phyloP scores from a whole-genome alignment of 2,329 filamentous ascomycete species.

The Fusarium coicis region DNA sequence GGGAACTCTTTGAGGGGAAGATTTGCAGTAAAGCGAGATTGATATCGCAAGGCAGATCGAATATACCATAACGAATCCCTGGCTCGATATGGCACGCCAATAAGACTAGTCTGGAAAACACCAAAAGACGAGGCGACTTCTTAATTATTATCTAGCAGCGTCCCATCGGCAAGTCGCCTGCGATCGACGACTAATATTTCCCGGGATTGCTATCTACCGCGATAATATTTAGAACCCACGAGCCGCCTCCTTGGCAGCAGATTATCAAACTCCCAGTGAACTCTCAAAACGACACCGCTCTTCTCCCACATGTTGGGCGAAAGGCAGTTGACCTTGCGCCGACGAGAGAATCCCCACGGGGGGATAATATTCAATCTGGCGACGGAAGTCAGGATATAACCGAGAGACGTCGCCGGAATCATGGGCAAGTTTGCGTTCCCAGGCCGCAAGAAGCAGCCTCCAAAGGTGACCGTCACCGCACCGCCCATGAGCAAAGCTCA shows the following conservation, averaged over 20 bases:
- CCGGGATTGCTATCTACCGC: neutral
- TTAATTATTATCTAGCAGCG: constrained; percentile 4
- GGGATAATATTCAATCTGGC: constrained; percentile 24
- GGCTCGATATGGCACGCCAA: constrained; percentile 18
- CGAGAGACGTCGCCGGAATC: constrained; percentile 9
- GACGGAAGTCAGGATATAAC: constrained; percentile 10
- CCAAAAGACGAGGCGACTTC: constrained; percentile 15
- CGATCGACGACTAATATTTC: constrained; percentile 1
- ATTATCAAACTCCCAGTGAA: neutral
- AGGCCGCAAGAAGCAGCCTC: constrained; percentile 45
- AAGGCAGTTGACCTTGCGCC: constrained; percentile 29
- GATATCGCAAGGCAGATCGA: constrained; percentile 5
- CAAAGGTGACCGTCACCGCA: constrained; percentile 42
- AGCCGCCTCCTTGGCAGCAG: neutral
- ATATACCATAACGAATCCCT: neutral
- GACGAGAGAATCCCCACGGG: constrained; percentile 38
- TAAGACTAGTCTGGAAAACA: constrained; percentile 12
- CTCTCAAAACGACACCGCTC: constrained; percentile 12
- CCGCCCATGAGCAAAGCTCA: constrained; percentile 44
- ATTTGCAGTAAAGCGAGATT: neutral
- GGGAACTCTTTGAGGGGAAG: constrained; percentile 8
- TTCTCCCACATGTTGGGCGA: constrained; percentile 39
- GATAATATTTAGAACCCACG: neutral
- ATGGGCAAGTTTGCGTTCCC: constrained; percentile 47
- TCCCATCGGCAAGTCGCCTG: constrained; percentile 1